These are phyloP conservation scores for Diaporthe sp. DNA, from an alignment of 2,329 filamentous ascomycete genomes.

Conservation along the genomic window DNA sequence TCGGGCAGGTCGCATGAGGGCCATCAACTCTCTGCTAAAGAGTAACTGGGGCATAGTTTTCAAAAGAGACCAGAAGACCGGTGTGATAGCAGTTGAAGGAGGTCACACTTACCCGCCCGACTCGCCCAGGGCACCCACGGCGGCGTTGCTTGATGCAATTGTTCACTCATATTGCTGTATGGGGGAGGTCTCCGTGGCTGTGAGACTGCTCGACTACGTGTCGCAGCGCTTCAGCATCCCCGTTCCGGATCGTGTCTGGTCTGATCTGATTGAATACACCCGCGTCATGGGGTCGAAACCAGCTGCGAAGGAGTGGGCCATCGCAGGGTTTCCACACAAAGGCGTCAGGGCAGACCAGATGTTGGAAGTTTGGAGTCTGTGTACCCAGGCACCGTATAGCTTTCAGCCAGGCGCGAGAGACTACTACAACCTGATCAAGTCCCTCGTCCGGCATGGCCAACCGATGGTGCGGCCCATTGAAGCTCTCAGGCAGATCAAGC, in stretches of 20 bases:
- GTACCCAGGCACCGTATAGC: slow-evolving; percentile 70
- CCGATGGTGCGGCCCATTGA: slow-evolving; percentile 40
- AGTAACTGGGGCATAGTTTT: slow-evolving; percentile 47
- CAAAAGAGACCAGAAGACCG: slow-evolving; percentile 6
- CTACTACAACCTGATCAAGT: slow-evolving; percentile 59
- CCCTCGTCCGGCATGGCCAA: slow-evolving; percentile 48
- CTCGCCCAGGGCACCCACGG: slow-evolving; percentile 70
- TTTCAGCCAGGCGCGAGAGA: slow-evolving; percentile 69
- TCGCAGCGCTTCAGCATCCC: slow-evolving; percentile 69
- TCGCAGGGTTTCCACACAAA: slow-evolving; percentile 47
- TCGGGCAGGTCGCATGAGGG: slow-evolving; percentile 51
- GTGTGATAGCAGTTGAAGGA: slow-evolving; percentile 45
- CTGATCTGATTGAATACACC: slow-evolving; percentile 75
- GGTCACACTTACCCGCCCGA: slow-evolving; percentile 56
- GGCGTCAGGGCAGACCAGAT: slow-evolving; percentile 59
- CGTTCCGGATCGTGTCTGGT: slow-evolving; percentile 72
- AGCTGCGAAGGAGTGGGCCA: slow-evolving; percentile 52
- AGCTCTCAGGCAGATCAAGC: slow-evolving; percentile 46
- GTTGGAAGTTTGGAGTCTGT: slow-evolving; percentile 67
- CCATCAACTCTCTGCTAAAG: slow-evolving; percentile 50
- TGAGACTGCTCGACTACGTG: slow-evolving; percentile 72
- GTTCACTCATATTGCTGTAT: slow-evolving; percentile 78
- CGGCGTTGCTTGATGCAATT: slow-evolving; percentile 72
- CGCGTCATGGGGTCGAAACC: slow-evolving; percentile 65
- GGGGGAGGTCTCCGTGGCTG: slow-evolving; percentile 69